Evolutionary conservation across 1,284 basidiomycete genomes (phyloP).

Genomic region (Boletus smithii): DNA sequence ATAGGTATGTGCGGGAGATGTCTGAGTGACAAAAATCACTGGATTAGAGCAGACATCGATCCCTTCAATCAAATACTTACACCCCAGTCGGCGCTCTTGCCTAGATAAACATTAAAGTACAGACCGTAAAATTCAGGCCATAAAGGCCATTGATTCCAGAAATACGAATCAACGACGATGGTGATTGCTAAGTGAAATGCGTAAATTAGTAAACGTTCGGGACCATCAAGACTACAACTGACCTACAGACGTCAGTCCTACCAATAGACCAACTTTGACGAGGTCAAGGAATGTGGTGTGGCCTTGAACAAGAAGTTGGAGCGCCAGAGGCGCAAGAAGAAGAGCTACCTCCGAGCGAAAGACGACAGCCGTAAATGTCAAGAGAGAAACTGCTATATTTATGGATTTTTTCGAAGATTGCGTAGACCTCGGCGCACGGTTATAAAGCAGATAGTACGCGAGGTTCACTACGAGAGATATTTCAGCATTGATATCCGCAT

Average conservation of each 20-base stretch:
- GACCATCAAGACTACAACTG: constrained; percentile 21
- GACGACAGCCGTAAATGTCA: constrained; percentile 71
- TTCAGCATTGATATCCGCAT: constrained; percentile 2
- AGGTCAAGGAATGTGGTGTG: constrained; percentile 46
- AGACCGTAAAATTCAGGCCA: constrained; percentile 88
- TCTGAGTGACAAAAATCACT: constrained; percentile 40
- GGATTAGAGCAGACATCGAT: constrained; percentile 1
- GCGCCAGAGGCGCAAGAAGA: constrained; percentile 58
- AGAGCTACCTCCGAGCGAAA: constrained; percentile 80
- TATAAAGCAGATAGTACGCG: constrained; percentile 54
- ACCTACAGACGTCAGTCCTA: constrained; percentile 60
- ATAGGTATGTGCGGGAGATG: constrained; percentile 73
- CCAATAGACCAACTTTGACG: constrained; percentile 51
- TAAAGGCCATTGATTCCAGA: constrained; percentile 70
- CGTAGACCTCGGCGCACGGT: constrained; percentile 42
- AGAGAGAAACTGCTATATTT: constrained; percentile 41
- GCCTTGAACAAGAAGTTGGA: constrained; percentile 53
- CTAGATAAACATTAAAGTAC: constrained; percentile 85
- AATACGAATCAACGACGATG: constrained; percentile 75
- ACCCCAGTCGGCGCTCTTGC: constrained; percentile 91
- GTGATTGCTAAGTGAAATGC: constrained; percentile 54
- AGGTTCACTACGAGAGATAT: constrained; percentile 47
- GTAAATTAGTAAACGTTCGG: background rate
- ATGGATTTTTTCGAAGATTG: constrained; percentile 39
- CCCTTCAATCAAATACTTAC: constrained; percentile 44